A percentile compares a stretch with the other conserved stretches of the same genome.
These are phyloP conservation scores for Trifolium repens DNA, from an alignment of 306 rosid genomes.

Conservation along the genomic window DNA sequence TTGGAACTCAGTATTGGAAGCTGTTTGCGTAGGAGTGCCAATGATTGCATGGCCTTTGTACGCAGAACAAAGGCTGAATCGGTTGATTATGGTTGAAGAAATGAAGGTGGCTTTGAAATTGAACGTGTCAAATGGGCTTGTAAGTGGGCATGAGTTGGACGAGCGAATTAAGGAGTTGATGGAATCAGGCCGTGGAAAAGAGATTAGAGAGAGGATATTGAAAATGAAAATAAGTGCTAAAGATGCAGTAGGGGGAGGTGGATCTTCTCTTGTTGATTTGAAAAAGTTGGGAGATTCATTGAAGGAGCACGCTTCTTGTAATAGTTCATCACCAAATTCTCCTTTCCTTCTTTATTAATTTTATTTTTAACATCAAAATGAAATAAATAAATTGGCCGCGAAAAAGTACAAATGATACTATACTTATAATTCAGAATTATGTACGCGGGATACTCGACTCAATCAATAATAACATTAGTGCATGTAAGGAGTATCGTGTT, in stretches of 20 bases:
- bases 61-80: constrained; percentile 62
- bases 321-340: not conserved
- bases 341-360: not conserved
- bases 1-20: constrained; percentile 74
- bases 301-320: not conserved
- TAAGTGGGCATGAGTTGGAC: constrained; percentile 41
- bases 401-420: no score
- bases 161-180: constrained; percentile 43
- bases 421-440: no score
- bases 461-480: no score
- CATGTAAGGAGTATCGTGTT: no score
- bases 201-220: constrained; percentile 23
- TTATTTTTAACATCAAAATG: no score
- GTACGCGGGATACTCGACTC: no score
- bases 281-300: constrained; percentile 8
- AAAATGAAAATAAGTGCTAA: constrained; percentile 15
- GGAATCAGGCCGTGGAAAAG: constrained; percentile 35
- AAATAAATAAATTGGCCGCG: no score
- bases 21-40: constrained; percentile 45
- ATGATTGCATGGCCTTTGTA: constrained; percentile 63
- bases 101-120: constrained; percentile 53
- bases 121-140: constrained; percentile 50
- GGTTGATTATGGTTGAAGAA: constrained; percentile 52
- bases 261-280: not conserved
- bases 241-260: not conserved